Percentiles rank a stretch among this genome's conserved stretches.
Evolutionary conservation across 306 rosid species (phyloP).

Genomic region (Cucumis sativus): DNA sequence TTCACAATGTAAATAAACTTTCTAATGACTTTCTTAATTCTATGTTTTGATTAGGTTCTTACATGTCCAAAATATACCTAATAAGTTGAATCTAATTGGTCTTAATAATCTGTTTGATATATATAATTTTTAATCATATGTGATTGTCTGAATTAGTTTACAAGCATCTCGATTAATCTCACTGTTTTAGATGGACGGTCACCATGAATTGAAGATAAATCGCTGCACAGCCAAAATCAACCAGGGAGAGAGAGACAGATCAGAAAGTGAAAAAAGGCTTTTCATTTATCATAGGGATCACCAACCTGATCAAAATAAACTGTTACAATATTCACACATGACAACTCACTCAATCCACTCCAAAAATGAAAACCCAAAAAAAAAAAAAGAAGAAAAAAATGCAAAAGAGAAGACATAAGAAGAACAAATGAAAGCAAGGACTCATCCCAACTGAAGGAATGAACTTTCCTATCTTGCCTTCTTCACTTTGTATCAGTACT

Average conservation of each 20-base stretch:
- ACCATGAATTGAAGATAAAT: too few relatives aligned
- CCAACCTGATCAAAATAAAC: not conserved
- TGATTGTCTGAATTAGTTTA: too few relatives aligned
- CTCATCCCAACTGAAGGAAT: not conserved
- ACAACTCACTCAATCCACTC: slow-evolving; percentile 5
- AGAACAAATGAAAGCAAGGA: not conserved
- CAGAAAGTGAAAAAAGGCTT: too few relatives aligned
- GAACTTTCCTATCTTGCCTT: not conserved
- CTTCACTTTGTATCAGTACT: not conserved
- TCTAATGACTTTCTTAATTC: too few relatives aligned
- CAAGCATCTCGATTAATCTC: too few relatives aligned
- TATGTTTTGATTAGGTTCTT: too few relatives aligned
- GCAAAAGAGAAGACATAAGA: not conserved
- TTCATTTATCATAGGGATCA: not conserved
- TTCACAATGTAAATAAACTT: too few relatives aligned
- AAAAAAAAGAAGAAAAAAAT: not conserved
- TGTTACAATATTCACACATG: slow-evolving; percentile 3
- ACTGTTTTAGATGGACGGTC: too few relatives aligned
- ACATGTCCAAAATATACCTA: too few relatives aligned
- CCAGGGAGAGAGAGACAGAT: not conserved
- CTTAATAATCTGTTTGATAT: too few relatives aligned
- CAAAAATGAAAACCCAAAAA: not conserved
- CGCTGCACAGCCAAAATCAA: not conserved
- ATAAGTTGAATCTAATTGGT: too few relatives aligned
- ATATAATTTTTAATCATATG: too few relatives aligned